Percentiles rank a stretch among this genome's conserved stretches.
Conservation (phyloP, 2,329 filamentous ascomycete genomes). For the Calonectria henricotiae region DNA sequence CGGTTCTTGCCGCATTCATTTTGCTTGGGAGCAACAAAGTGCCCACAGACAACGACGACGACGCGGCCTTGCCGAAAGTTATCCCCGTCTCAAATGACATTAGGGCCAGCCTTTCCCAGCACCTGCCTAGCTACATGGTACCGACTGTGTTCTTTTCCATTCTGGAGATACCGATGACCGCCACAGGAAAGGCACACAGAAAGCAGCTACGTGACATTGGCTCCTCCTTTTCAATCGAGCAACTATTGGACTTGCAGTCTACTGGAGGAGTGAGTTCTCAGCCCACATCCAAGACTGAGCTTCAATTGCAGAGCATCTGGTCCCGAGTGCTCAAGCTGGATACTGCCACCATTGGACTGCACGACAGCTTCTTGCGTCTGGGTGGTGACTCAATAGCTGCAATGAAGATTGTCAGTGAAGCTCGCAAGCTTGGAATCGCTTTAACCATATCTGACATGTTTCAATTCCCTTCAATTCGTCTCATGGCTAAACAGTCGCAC, state of each 20-base stretch:
- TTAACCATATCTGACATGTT: slow-evolving; percentile 21
- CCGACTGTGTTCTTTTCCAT: slow-evolving; percentile 32
- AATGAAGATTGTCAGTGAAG: slow-evolving; percentile 61
- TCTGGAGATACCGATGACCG: slow-evolving; percentile 36
- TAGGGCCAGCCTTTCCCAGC: not conserved
- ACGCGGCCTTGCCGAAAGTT: not conserved
- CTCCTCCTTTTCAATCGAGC: slow-evolving; percentile 27
- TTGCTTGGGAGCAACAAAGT: not conserved
- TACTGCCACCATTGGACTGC: slow-evolving; percentile 56
- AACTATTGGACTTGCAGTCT: slow-evolving; percentile 59
- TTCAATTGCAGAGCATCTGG: slow-evolving; percentile 58
- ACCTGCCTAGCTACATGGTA: slow-evolving; percentile 31
- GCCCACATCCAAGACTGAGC: slow-evolving; percentile 32
- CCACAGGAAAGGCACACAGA: slow-evolving; percentile 41
- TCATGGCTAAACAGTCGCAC: not conserved
- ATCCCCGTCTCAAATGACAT: slow-evolving; percentile 2
- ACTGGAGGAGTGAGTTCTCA: not conserved
- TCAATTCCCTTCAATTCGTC: slow-evolving; percentile 26
- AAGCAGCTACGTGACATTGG: slow-evolving; percentile 36
- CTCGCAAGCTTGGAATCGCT: slow-evolving; percentile 30
- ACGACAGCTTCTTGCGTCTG: slow-evolving; percentile 67
- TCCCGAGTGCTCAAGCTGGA: slow-evolving; percentile 56
- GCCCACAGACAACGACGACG: not conserved
- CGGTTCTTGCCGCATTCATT: slow-evolving; percentile 23
- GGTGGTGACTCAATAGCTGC: slow-evolving; percentile 68